Evolutionary conservation across 345 rosid species (phyloP), one percentile per base, ranked within the genome.

Genomic region (Pugionium cornutum): DNA sequence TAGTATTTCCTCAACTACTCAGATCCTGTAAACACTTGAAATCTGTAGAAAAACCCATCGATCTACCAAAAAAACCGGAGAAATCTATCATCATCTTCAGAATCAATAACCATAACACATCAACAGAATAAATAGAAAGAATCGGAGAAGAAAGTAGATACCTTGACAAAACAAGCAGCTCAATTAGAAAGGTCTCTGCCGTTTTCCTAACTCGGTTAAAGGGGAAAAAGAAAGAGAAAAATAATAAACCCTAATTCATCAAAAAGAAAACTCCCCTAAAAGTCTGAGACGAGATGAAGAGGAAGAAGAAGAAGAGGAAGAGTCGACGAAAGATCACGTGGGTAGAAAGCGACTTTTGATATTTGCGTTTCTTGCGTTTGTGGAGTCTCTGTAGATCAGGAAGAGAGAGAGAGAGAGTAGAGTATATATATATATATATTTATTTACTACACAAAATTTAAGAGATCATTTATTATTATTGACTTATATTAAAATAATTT

Each of bases 271-370:
- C 32, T 58, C 39, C 25, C n/a, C 50, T 7, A 40, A 72, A 58
- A 2, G 3, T n/a, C 7, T 7, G 65, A 59, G 53, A 52, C 33
- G 62, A 32, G 76, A 62, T 5, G 69, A 51, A 2, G 64, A 50
- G 6, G 63, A n/a, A 7, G 44, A 40, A 39, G 70, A 40, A 45
- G 71, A 1, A 32, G 66, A 43, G 59, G 73, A 74, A 67, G 67
- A 74, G 77, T 67, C 73, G 68, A 74, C 62, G 73, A 61, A 62
- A 55, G 73, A 62, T 67, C 73, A 74, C 73, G 73, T 74, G 73
- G 64, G 30, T 40, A 29, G 59, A 74, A 67, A 74, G 73, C 73
- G 77, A 74, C 77, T 67, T 73, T 73, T 60, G 67, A 36, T 58
- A 45, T n/a, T 72, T 47, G 73, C 51, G 70, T 72, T 72, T 71